Percentiles rank a stretch among this genome's conserved stretches.
These are phyloP conservation scores for Cercospora nicotianae DNA, from an alignment of 2,329 filamentous ascomycete species.

Conservation along the genomic window DNA sequence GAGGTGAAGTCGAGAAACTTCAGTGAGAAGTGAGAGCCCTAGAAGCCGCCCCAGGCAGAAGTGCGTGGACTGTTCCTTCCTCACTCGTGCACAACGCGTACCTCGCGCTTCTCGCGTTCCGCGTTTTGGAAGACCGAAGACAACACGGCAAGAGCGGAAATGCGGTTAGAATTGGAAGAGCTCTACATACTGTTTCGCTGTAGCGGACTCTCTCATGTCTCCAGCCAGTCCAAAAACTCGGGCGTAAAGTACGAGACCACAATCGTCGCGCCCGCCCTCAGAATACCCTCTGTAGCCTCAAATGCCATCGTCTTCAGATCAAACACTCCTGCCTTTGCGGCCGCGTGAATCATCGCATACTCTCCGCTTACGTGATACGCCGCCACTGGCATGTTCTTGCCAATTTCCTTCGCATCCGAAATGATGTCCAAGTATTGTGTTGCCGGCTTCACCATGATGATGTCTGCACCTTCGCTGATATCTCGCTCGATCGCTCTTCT, in stretches of 20 bases:
- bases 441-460: slow-evolving; percentile 99
- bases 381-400: slow-evolving; percentile 85
- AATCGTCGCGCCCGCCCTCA: slow-evolving; percentile 90
- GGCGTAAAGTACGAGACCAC: slow-evolving; percentile 94
- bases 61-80: neutral
- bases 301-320: slow-evolving; percentile 93
- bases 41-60: neutral
- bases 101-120: too few species aligned
- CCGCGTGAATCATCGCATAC: slow-evolving; percentile 97
- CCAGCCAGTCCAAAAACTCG: slow-evolving; percentile 66
- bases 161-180: neutral
- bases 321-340: slow-evolving; percentile 91
- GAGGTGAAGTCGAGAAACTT: too few species aligned
- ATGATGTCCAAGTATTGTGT: slow-evolving; percentile 97
- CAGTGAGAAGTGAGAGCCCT: too few species aligned
- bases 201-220: slow-evolving; percentile 30
- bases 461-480: slow-evolving; percentile 89
- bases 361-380: slow-evolving; percentile 98
- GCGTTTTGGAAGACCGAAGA: too few species aligned
- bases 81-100: neutral
- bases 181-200: slow-evolving; percentile 10
- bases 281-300: slow-evolving; percentile 88
- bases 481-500: slow-evolving; percentile 87
- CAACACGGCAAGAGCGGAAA: neutral
- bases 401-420: slow-evolving; percentile 92